Percentiles rank a stretch among this genome's conserved stretches.
phyloP scores from a whole-genome alignment of 2,329 filamentous ascomycete species.

The Xylariales sp. region DNA sequence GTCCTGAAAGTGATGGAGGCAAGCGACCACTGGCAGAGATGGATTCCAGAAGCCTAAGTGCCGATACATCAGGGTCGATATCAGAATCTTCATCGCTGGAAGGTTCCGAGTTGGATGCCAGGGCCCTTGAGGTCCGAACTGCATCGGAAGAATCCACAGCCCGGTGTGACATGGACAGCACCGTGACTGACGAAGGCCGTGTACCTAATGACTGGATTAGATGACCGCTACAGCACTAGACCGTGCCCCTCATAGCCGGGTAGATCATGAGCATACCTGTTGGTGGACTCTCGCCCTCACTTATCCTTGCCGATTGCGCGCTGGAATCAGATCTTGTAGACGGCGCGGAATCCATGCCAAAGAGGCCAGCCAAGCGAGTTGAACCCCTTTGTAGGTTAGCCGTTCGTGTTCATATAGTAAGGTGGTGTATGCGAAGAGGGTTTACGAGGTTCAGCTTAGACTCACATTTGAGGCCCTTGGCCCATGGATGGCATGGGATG shows the following conservation, averaged over 20 bases:
- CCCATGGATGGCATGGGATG: neutral
- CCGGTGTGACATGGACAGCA: slow-evolving; percentile 4
- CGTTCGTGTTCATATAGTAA: no score
- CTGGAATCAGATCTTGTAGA: neutral
- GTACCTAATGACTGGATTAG: neutral
- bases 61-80: slow-evolving; percentile 5
- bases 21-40: neutral
- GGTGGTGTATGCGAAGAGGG: no score
- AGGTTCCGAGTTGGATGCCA: slow-evolving; percentile 7
- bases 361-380: neutral
- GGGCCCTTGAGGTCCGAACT: no score
- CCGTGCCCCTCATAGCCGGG: neutral
- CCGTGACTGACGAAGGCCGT: neutral
- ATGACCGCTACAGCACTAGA: neutral
- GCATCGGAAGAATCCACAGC: neutral
- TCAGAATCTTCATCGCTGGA: slow-evolving; percentile 14
- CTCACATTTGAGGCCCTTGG: neutral
- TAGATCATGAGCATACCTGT: slow-evolving; percentile 1
- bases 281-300: neutral
- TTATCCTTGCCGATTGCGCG: neutral
- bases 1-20: slow-evolving; percentile 12
- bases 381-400: neutral
- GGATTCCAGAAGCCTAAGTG: slow-evolving; percentile 13
- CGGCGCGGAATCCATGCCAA: neutral
- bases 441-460: no score